Base-by-base conservation (phyloP, 2,329 filamentous ascomycete genomes). In the Botrytis galanthina region DNA sequence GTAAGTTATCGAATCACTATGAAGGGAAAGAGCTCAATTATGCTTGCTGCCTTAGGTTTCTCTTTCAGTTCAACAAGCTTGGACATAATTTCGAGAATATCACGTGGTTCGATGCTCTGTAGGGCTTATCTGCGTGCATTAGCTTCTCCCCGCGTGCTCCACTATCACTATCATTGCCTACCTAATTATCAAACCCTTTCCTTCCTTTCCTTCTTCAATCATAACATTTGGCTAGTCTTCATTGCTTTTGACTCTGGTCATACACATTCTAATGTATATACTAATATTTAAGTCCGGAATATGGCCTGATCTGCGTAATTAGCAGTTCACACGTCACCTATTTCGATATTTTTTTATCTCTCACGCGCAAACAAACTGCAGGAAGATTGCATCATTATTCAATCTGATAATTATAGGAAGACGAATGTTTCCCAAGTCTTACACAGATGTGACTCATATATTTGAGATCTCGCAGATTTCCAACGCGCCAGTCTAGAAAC, bases 51-150 rank as follows among this genome's bases (percentile, higher is more conserved):
- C 51, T 57, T 57, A 57, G 51, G 51, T 54, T 54, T n/a, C 4
- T 1, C 1, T 29, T 57, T 9, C 26, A 29, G 16, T 57, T 29
- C 3, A 32, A 32, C 6, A 32, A 57, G 51, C 51, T 57, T 57
- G n/a, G 66, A 51, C 66, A 57, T 29, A 69, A 37, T 37, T 10
- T 26, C 4, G 4, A 18, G 0, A 3, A 1, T 16, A 6, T n/a
- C 63, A 66, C 42, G 29, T 66, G 42, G 7, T 3, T 3, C 7
- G 20, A 9, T 0, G 16, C 14, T 44, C 57, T 22, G 20, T 64
- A 64, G 42, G 61, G 61, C 62, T 64, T 64, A 64, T 57, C 51
- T 29, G 59, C 8, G 22, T 61, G 59, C 59, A 61, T 61, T 39
- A 37, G 62, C 62, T 42, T 66, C 9, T 26, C 20, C 18, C 62